A percentile compares a stretch with the other conserved stretches of the same genome.
Conservation (phyloP, 2,329 filamentous ascomycete genomes). For the Akanthomyces dipterigenus region DNA sequence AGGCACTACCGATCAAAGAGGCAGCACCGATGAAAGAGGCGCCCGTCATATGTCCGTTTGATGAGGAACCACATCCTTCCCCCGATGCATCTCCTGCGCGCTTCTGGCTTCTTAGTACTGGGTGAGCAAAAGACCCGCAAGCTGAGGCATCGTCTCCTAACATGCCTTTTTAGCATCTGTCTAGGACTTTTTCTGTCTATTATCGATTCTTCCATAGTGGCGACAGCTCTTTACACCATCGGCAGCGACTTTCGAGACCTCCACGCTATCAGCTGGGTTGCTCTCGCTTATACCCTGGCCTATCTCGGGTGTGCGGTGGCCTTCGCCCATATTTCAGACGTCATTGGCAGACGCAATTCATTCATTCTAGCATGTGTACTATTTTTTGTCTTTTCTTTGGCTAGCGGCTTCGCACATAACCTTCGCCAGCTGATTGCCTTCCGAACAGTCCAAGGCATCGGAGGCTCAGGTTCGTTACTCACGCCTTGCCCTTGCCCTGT, state of each 20-base stretch:
- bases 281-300: conserved; percentile 48
- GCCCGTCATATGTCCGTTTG: neutral
- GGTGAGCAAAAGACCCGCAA: neutral
- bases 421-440: conserved; percentile 37
- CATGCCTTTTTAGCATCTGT: conserved; percentile 31
- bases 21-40: neutral
- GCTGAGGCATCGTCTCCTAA: neutral
- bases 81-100: neutral
- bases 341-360: conserved; percentile 46
- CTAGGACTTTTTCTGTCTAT: conserved; percentile 51
- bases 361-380: conserved; percentile 44
- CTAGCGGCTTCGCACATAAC: conserved; percentile 40
- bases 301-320: conserved; percentile 52
- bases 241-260: conserved; percentile 42
- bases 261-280: conserved; percentile 45
- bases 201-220: conserved; percentile 54
- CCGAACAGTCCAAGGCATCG: conserved; percentile 37
- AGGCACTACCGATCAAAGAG: neutral
- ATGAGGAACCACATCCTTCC: neutral
- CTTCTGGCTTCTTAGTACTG: conserved; percentile 12
- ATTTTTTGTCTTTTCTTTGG: conserved; percentile 51
- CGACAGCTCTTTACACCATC: conserved; percentile 51
- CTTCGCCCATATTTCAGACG: conserved; percentile 47
- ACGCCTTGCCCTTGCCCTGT: conserved; percentile 4
- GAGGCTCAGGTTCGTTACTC: conserved; percentile 38